Evolutionary conservation across 257 asterid genomes (phyloP).

Genomic region (Nicotiana paniculata): DNA sequence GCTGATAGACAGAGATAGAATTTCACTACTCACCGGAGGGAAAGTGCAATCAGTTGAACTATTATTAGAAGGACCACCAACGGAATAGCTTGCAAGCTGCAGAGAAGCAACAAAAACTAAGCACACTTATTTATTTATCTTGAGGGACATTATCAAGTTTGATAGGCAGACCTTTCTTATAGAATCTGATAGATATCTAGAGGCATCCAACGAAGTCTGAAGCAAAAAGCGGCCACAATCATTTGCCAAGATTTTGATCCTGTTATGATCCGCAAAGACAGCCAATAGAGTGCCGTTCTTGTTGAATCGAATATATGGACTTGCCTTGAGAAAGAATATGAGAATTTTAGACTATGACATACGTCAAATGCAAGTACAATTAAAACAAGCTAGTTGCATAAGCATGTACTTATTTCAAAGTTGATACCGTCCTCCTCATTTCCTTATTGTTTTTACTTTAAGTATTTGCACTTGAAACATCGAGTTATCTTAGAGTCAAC

Average conservation of each 20-base stretch:
- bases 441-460: not conserved
- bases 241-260: constrained; percentile 62
- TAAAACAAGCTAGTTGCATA: not conserved
- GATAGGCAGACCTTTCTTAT: constrained; percentile 26
- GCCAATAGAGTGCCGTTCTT: constrained; percentile 54
- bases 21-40: constrained; percentile 12
- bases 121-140: not conserved
- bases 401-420: not conserved
- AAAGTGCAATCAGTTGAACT: constrained; percentile 2
- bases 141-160: not conserved
- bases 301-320: constrained; percentile 54
- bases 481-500: not conserved
- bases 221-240: constrained; percentile 40
- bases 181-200: constrained; percentile 25
- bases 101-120: not conserved
- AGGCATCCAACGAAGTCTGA: constrained; percentile 27
- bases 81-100: constrained; percentile 33
- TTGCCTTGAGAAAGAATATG: constrained; percentile 32
- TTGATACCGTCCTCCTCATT: not conserved
- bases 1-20: not conserved
- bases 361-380: constrained; percentile 1
- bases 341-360: not conserved
- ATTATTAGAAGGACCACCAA: constrained; percentile 12
- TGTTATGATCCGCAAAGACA: constrained; percentile 38
- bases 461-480: not conserved